Evolutionary conservation across 139 green algal genomes (phyloP).

Genomic region (Chlamydomonas sp.): DNA sequence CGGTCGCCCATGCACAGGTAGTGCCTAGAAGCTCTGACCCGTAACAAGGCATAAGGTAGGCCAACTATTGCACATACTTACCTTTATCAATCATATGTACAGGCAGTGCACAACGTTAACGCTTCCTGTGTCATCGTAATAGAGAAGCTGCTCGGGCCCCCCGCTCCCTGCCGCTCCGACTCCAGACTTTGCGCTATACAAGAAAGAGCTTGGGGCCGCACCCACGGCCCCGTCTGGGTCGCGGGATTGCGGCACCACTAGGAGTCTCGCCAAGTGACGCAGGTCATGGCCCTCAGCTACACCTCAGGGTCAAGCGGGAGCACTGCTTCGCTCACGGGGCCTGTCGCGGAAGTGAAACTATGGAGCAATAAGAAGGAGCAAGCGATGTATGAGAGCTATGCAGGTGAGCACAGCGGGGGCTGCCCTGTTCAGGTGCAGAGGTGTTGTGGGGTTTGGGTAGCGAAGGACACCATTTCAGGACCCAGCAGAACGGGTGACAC

Average conservation of each 20-base stretch:
- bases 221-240: not conserved
- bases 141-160: no score
- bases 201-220: not conserved
- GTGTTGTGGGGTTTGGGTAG: not conserved
- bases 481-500: no score
- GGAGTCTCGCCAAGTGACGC: not conserved
- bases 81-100: no score
- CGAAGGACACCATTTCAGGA: no score
- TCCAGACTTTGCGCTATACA: not conserved
- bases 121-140: no score
- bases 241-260: not conserved
- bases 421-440: not conserved
- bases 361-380: constrained; percentile 82
- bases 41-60: no score
- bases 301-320: not conserved
- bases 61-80: no score
- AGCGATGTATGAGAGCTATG: constrained; percentile 83
- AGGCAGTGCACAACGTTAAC: no score
- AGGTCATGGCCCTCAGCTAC: not conserved
- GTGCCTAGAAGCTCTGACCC: no score
- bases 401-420: constrained; percentile 48
- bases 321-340: not conserved
- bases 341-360: constrained; percentile 57
- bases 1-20: no score
- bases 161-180: not conserved